These are phyloP conservation scores for Pterocarpus macrocarpus DNA, from an alignment of 306 rosid species.

Conservation along the genomic window DNA sequence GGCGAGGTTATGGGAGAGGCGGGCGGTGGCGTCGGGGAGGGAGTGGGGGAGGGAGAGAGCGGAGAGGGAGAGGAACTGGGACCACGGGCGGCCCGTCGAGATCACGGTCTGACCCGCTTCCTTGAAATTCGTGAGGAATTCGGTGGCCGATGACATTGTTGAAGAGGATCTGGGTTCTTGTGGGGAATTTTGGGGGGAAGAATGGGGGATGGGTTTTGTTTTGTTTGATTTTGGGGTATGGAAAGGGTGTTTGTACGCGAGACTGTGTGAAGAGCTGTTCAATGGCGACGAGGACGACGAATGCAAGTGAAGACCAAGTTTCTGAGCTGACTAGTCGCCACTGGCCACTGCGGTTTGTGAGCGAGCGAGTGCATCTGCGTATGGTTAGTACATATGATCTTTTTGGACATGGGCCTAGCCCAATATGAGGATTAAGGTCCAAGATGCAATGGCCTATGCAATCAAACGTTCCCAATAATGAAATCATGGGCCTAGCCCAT, in stretches of 20 bases:
- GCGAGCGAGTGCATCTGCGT: neutral
- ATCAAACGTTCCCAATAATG: too few species aligned
- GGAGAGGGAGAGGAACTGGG: slow-evolving; percentile 52
- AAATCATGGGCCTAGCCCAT: too few species aligned
- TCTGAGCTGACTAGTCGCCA: neutral
- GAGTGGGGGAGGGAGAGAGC: slow-evolving; percentile 61
- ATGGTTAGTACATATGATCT: too few species aligned
- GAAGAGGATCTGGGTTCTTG: neutral
- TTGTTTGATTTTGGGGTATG: neutral
- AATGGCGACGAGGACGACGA: neutral
- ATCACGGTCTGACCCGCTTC: slow-evolving; percentile 52
- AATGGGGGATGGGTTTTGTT: neutral
- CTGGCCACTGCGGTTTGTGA: neutral
- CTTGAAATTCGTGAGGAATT: slow-evolving; percentile 50
- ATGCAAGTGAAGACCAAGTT: neutral
- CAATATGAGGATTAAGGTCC: neutral
- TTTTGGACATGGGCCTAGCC: neutral
- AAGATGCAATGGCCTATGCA: too few species aligned
- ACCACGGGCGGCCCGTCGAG: slow-evolving; percentile 71
- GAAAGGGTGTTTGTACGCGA: neutral
- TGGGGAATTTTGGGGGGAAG: neutral
- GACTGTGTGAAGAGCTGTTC: too few species aligned
- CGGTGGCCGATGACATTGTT: slow-evolving; percentile 48
- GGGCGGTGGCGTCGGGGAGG: slow-evolving; percentile 60
- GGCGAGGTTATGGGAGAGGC: slow-evolving; percentile 60